phyloP scores from a whole-genome alignment of 1,139 yeast genomes.

The Magnusiomyces suaveolens region DNA sequence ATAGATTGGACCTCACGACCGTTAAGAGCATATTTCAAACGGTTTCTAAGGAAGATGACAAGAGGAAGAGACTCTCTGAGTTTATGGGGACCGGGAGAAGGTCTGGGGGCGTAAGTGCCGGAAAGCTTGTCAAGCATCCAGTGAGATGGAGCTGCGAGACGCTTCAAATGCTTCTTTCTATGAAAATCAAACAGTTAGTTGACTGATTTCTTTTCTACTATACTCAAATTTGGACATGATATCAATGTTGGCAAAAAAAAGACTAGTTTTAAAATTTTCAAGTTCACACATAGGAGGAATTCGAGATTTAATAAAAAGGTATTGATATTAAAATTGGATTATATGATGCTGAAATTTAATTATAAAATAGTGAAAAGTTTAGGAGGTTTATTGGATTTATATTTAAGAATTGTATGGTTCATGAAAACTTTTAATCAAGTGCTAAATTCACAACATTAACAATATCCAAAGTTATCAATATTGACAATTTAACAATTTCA shows the following conservation, averaged over 20 bases:
- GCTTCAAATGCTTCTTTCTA: constrained; percentile 92
- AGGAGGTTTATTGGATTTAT: not conserved
- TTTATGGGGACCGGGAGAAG: constrained; percentile 99
- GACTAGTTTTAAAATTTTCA: not conserved
- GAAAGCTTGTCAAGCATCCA: constrained; percentile 99
- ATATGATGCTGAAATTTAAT: not conserved
- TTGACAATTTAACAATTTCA: not conserved
- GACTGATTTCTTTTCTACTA: too few species aligned
- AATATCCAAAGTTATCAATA: not conserved
- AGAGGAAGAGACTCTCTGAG: constrained; percentile 98
- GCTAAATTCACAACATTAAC: too few species aligned
- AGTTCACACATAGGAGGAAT: not conserved
- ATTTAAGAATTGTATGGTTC: not conserved
- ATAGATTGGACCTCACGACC: constrained; percentile 99
- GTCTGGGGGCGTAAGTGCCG: constrained; percentile 99
- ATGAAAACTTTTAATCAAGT: not conserved
- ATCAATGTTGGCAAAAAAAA: too few species aligned
- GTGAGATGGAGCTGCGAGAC: constrained; percentile 99
- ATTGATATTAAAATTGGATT: not conserved
- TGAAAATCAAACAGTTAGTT: not conserved
- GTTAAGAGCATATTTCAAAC: constrained; percentile 98
- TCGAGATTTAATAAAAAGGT: too few species aligned
- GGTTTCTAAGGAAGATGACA: constrained; percentile 96
- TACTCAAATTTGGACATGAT: too few species aligned
- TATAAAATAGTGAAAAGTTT: not conserved